Base-by-base conservation (phyloP, 2,329 filamentous ascomycete genomes). In the Colletotrichum theobromicola region DNA sequence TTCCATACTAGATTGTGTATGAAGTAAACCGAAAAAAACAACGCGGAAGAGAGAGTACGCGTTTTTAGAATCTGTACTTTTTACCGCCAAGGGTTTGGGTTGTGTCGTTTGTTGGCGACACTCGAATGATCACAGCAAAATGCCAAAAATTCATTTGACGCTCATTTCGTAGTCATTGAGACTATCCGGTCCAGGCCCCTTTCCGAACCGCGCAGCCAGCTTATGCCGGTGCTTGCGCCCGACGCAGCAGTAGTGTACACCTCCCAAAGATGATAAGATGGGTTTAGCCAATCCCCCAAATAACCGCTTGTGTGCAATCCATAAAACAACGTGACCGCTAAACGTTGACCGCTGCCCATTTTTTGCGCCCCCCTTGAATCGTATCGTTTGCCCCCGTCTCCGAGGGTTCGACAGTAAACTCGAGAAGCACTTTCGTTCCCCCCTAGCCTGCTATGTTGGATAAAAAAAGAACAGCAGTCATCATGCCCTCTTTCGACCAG, bases 251-350 rank as follows among this genome's bases (percentile, higher is more conserved):
- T 75, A 75, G 37, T 75, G 53, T 75, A 74, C 73, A 74, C 70
- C 70, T 70, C 70, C 65, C 71, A 64, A 69, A 62, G 66, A 68
- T 35, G 66, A 67, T 61, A 55, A 68, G 53, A 62, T 73, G 42
- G 66, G 70, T 61, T 50, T 34, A 75, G 73, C 70, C 69, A 73
- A 74, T 68, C 70, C 73, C 55, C 55, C 57, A 30, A 65, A 30
- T 65, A 67, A 61, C 70, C 64, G 58, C 73, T 60, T 65, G 61
- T 58, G 61, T 60, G 72, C 61, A 75, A 75, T 67, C 68, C 69
- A 72, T 75, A 72, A 72, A 75, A 75, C 26, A 67, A 72, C 72
- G 72, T 72, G 72, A 67, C 72, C 69, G 72, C 72, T 75, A 64
- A 72, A 63, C 69, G 62, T 64, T 72, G 72, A 75, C 69, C 72